Evolutionary conservation across 2,329 filamentous ascomycete genomes (phyloP).

Genomic region (Hypocrella siamensis): DNA sequence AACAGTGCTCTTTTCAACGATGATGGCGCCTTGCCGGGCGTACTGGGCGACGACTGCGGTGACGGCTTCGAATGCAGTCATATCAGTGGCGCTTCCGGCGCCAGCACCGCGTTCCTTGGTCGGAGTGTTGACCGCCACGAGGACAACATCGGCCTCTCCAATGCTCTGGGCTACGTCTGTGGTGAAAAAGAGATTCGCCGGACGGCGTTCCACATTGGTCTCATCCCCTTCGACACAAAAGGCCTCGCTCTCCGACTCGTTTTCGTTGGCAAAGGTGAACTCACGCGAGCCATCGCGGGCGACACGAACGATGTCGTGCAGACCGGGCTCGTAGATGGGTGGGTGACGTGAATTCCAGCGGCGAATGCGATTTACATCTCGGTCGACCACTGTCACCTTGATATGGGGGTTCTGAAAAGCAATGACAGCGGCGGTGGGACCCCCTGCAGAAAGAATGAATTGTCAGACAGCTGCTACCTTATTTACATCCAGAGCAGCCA

Average conservation of each 20-base stretch:
- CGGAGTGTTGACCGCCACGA: constrained; percentile 66
- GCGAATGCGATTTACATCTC: constrained; percentile 46
- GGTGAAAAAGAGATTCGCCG: constrained; percentile 59
- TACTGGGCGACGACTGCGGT: constrained; percentile 50
- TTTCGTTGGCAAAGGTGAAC: constrained; percentile 23
- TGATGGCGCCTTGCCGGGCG: constrained; percentile 51
- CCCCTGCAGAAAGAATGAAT: constrained; percentile 28
- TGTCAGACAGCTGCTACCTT: neutral
- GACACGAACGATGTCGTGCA: constrained; percentile 50
- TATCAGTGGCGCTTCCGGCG: constrained; percentile 55
- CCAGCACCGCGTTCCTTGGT: constrained; percentile 58
- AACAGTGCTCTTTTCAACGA: constrained; percentile 73
- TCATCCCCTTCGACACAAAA: constrained; percentile 16
- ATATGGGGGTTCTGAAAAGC: constrained; percentile 59
- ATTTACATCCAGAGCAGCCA: too few relatives aligned
- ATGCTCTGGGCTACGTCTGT: constrained; percentile 48
- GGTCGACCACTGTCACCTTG: constrained; percentile 60
- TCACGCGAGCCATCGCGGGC: constrained; percentile 41
- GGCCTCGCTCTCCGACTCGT: constrained; percentile 14
- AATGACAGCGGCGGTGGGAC: constrained; percentile 60
- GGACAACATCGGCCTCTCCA: constrained; percentile 52
- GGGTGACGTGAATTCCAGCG: constrained; percentile 60
- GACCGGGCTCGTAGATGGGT: constrained; percentile 61
- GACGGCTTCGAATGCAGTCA: constrained; percentile 57
- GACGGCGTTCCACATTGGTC: constrained; percentile 24